Percentiles rank a stretch among this genome's conserved stretches.
phyloP scores from a whole-genome alignment of 2,329 filamentous ascomycete genomes.

The Pestalotiopsis sp. region DNA sequence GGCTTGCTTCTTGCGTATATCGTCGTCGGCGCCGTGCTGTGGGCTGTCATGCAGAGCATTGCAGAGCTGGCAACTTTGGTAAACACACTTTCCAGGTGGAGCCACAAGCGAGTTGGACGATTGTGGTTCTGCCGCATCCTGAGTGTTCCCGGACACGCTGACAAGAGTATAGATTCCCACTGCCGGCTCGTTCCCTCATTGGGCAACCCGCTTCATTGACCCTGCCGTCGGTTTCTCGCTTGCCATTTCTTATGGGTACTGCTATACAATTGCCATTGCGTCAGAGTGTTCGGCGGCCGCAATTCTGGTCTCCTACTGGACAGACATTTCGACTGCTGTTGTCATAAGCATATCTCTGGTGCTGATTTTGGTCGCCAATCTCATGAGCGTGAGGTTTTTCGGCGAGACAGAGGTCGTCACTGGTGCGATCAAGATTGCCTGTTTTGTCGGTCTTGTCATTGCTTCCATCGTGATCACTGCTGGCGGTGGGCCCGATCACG shows the following conservation, averaged over 20 bases:
- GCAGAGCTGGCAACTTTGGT: slow-evolving; percentile 34
- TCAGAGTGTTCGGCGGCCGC: slow-evolving; percentile 35
- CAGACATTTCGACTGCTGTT: slow-evolving; percentile 24
- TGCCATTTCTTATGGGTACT: slow-evolving; percentile 41
- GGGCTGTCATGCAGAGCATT: slow-evolving; percentile 20
- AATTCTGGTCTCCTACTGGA: slow-evolving; percentile 25
- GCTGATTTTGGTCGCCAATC: slow-evolving; percentile 16
- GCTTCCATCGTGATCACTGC: slow-evolving; percentile 50
- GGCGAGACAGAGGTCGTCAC: slow-evolving; percentile 19
- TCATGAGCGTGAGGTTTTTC: slow-evolving; percentile 16
- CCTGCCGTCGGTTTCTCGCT: slow-evolving; percentile 30
- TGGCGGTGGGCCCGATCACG: slow-evolving; percentile 52
- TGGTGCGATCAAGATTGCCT: slow-evolving; percentile 23
- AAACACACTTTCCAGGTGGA: not conserved
- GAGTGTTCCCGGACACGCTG: not conserved
- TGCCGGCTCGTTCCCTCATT: slow-evolving; percentile 19
- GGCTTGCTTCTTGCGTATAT: slow-evolving; percentile 48
- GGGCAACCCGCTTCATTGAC: slow-evolving; percentile 31
- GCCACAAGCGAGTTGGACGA: not conserved
- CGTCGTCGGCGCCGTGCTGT: slow-evolving; percentile 50
- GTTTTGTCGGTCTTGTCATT: slow-evolving; percentile 53
- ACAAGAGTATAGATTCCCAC: slow-evolving; percentile 14
- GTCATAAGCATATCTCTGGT: slow-evolving; percentile 30
- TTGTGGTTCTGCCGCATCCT: not conserved
- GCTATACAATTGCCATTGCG: slow-evolving; percentile 34